Conservation (phyloP, 2,329 filamentous ascomycete genomes). For the Fusarium odoratissimum region DNA sequence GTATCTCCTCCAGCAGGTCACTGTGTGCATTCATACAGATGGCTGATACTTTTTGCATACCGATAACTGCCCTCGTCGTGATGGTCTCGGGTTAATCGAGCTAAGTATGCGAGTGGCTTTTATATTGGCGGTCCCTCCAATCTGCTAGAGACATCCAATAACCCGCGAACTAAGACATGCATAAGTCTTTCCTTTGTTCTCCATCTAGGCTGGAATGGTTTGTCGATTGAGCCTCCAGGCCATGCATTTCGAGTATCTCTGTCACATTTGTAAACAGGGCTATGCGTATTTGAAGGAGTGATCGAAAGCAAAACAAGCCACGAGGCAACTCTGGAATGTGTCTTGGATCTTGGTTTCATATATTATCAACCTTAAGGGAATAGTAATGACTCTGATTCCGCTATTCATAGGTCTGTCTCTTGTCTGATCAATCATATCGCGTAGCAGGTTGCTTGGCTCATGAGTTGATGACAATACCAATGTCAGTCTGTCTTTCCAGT, state of each 20-base stretch:
- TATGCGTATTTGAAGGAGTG: not conserved
- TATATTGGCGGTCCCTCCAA: not conserved
- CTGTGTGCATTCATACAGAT: not conserved
- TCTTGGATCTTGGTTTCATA: not conserved
- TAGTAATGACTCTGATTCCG: not conserved
- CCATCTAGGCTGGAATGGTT: constrained; percentile 8
- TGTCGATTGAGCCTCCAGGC: not conserved
- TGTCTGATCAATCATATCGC: not conserved
- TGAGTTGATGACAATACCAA: not conserved
- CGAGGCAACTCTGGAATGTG: constrained; percentile 12
- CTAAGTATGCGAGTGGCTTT: not conserved
- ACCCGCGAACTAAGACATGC: constrained; percentile 13
- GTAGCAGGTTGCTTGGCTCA: not conserved
- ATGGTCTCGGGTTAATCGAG: not conserved
- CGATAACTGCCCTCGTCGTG: not conserved
- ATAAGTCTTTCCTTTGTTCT: constrained; percentile 25
- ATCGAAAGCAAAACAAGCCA: constrained; percentile 9
- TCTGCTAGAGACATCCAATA: constrained; percentile 10
- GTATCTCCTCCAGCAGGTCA: not conserved
- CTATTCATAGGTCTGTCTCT: not conserved
- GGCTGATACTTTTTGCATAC: constrained; percentile 13
- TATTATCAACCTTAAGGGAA: not conserved
- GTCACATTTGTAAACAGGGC: not conserved
- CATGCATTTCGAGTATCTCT: not conserved
- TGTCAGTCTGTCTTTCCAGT: not conserved